Evolutionary conservation across 2,329 filamentous ascomycete genomes (phyloP).

Genomic region (Apiospora aurea): DNA sequence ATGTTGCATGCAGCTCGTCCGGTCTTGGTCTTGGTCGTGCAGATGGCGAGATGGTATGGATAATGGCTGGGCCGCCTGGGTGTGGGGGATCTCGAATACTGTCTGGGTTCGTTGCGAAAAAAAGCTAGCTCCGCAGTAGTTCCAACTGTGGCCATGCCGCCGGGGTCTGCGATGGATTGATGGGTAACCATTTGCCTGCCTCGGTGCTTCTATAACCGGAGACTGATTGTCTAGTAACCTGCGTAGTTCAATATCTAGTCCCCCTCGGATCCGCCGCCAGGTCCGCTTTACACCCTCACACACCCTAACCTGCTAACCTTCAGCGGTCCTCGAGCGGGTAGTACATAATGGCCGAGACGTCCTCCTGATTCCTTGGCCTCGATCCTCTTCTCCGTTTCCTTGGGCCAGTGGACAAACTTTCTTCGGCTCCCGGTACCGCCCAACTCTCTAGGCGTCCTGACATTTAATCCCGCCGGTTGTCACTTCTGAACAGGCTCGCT

Average conservation of each 20-base stretch:
- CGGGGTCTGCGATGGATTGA: constrained; percentile 18
- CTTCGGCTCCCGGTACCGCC: constrained; percentile 13
- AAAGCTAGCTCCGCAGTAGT: constrained; percentile 15
- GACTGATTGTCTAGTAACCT: not conserved
- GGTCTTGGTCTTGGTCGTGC: constrained; percentile 11
- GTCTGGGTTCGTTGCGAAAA: not conserved
- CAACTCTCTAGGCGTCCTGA: not conserved
- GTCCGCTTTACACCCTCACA: constrained; percentile 13
- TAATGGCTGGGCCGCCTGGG: not conserved
- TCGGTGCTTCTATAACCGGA: constrained; percentile 15
- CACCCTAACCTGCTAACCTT: not conserved
- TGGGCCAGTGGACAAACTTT: constrained; percentile 9
- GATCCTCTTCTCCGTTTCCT: constrained; percentile 8
- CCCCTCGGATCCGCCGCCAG: constrained; percentile 13
- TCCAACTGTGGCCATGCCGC: constrained; percentile 17
- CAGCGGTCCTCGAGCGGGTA: not conserved
- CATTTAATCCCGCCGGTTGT: not conserved
- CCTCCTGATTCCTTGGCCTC: not conserved
- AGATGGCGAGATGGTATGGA: not conserved
- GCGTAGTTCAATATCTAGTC: not conserved
- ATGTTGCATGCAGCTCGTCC: constrained; percentile 1
- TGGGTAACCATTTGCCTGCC: not conserved
- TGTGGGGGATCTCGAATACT: constrained; percentile 11
- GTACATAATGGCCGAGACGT: constrained; percentile 7
- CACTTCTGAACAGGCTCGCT: not conserved